Evolutionary conservation across 768 basidiomycete species (phyloP).

Genomic region (Dacryopinax primogenitus): DNA sequence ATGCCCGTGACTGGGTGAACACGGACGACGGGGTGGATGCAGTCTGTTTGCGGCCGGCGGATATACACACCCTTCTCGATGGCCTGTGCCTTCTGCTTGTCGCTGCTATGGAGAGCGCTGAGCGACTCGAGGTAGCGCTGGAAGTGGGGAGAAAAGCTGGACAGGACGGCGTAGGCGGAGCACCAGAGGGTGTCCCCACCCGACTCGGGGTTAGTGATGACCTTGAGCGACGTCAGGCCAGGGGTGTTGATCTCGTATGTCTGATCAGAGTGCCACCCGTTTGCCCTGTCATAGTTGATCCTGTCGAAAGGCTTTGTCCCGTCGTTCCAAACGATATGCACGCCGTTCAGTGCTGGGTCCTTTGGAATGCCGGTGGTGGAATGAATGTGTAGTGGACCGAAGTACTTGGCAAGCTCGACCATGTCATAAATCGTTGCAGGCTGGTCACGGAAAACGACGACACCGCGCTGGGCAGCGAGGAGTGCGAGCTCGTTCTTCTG

Average conservation of each 20-base stretch:
- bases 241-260: constrained; percentile 28
- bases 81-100: constrained; percentile 25
- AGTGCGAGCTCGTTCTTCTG: constrained; percentile 10
- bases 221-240: constrained; percentile 26
- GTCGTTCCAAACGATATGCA: constrained; percentile 12
- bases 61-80: constrained; percentile 21
- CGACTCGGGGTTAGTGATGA: constrained; percentile 25
- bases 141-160: constrained; percentile 23
- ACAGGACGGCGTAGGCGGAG: constrained; percentile 22
- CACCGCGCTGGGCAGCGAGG: background rate
- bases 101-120: constrained; percentile 22
- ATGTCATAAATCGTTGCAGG: background rate
- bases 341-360: constrained; percentile 19
- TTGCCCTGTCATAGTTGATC: background rate
- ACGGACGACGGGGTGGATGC: constrained; percentile 28
- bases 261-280: constrained; percentile 20
- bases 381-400: constrained; percentile 23
- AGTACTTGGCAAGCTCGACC: constrained; percentile 6
- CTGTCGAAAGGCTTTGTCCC: background rate
- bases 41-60: constrained; percentile 29
- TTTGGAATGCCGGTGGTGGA: constrained; percentile 27
- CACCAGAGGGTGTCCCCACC: constrained; percentile 24
- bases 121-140: constrained; percentile 21
- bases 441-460: constrained; percentile 10
- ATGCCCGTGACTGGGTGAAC: constrained; percentile 31